Conservation (phyloP, 2,329 filamentous ascomycete genomes). For the Pyrenophora graminea region DNA sequence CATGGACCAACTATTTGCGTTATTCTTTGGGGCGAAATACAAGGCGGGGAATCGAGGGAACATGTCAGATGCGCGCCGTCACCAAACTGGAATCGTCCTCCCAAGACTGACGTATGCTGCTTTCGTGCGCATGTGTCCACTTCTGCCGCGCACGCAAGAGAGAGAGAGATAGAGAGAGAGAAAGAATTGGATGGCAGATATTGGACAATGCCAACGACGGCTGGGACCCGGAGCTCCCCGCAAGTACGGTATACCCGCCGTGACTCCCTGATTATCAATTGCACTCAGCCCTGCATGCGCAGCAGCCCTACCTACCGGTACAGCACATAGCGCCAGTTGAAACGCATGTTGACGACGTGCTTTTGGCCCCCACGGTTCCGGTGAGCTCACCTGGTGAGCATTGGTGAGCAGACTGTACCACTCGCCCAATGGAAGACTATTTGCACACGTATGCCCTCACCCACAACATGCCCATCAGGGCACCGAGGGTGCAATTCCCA, state of each 20-base stretch:
- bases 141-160: no score
- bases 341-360: conserved; percentile 13
- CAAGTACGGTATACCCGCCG: not conserved
- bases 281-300: conserved; percentile 2
- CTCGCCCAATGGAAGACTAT: conserved; percentile 9
- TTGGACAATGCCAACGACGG: no score
- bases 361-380: conserved; percentile 29
- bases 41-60: no score
- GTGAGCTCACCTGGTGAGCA: conserved; percentile 9
- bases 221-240: not conserved
- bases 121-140: no score
- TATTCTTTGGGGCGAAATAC: no score
- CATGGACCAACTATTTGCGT: no score
- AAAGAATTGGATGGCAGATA: no score
- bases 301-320: conserved; percentile 1
- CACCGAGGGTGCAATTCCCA: conserved; percentile 13
- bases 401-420: not conserved
- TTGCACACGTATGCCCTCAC: conserved; percentile 15
- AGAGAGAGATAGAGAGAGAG: no score
- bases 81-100: no score
- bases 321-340: not conserved
- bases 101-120: no score
- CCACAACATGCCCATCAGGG: conserved; percentile 1
- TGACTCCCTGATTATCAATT: conserved; percentile 9
- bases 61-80: no score